Evolutionary conservation across 2,329 filamentous ascomycete genomes (phyloP), one percentile per base, ranked within the genome.

Genomic region (Ophiostoma sp.): DNA sequence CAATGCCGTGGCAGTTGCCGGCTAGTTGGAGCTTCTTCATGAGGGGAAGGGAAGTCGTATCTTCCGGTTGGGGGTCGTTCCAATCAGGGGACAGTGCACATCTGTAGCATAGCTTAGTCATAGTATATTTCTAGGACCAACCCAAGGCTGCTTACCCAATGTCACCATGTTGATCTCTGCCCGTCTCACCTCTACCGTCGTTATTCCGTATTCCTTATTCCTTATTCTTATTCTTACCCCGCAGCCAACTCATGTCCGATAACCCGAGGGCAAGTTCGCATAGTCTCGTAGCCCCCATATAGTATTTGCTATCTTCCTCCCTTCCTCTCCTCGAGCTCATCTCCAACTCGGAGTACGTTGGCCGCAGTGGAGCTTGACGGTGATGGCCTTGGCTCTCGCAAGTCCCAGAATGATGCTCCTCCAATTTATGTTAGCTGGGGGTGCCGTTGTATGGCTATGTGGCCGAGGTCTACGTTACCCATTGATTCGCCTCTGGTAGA

Each of bases 161-260:
- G n/a, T 8, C 4, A 3, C 14, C 49, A 12, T 4, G 12, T 9
- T 27, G n/a, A 52, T 27, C 27, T 27, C 27, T 27, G 27, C 27
- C 27, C 27, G 27, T 27, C 27, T 27, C 27, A 55, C 49, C 49
- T 18, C 47, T 5, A 49, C 45, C 12, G 49, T 8, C 11, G n/a
- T 18, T 52, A 11, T 8, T 27, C 49, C 18, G n/a, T 18, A 27
- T 55, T 9, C n/a, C n/a, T 27, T 8, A n/a, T 27, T 55, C n/a
- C n/a, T 27, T 40, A n/a, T 45, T 44, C 55, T 55, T 42, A 64
- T 67, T 11, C 62, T 38, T 55, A 55, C 49, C 49, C 49, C 49
- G 18, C 49, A 55, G 27, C 27, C 18, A 27, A 55, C 9, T 27
- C 18, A 36, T 55, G 49, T 9, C 49, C 49, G 49, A 55, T 7